Conservation (phyloP, 2,329 filamentous ascomycete species). For the Gnomoniopsis smithogilvyi region DNA sequence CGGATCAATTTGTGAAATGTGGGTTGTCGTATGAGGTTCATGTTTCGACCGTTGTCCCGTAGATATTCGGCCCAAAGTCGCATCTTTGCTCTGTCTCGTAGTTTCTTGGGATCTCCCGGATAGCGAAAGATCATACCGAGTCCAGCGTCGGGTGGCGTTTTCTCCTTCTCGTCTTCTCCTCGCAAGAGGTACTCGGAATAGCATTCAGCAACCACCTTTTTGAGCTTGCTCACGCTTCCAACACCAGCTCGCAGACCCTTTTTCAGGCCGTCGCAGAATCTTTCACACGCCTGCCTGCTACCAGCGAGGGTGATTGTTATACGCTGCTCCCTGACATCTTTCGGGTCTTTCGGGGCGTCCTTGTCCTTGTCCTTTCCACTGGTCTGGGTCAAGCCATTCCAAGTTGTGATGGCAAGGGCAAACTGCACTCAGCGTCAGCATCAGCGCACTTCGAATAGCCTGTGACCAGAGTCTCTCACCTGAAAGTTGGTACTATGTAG, state of each 20-base stretch:
- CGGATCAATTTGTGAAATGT: constrained; percentile 97
- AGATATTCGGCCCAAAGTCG: constrained; percentile 95
- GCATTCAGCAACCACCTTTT: constrained; percentile 75
- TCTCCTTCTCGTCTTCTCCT: constrained; percentile 58
- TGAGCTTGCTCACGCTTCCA: constrained; percentile 81
- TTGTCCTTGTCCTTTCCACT: constrained; percentile 51
- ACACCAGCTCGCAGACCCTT: constrained; percentile 83
- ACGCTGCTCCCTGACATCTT: constrained; percentile 64
- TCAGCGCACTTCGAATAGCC: background rate
- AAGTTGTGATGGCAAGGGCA: constrained; percentile 89
- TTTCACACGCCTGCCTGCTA: constrained; percentile 82
- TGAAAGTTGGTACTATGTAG: constrained; percentile 88
- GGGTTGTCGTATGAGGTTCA: constrained; percentile 87
- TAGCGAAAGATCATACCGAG: constrained; percentile 91
- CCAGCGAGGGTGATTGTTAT: constrained; percentile 90
- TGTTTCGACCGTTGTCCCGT: constrained; percentile 89
- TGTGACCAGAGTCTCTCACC: constrained; percentile 33
- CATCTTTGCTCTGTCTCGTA: constrained; percentile 96
- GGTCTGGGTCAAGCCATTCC: constrained; percentile 70
- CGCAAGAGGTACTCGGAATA: constrained; percentile 84
- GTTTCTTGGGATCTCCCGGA: constrained; percentile 89
- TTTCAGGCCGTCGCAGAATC: constrained; percentile 95
- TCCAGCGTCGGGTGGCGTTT: constrained; percentile 81
- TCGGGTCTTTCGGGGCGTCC: constrained; percentile 36
- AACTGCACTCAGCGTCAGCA: constrained; percentile 51